Base-by-base conservation (phyloP, 352 stramenopile genomes). In the Peronospora farinosa region DNA sequence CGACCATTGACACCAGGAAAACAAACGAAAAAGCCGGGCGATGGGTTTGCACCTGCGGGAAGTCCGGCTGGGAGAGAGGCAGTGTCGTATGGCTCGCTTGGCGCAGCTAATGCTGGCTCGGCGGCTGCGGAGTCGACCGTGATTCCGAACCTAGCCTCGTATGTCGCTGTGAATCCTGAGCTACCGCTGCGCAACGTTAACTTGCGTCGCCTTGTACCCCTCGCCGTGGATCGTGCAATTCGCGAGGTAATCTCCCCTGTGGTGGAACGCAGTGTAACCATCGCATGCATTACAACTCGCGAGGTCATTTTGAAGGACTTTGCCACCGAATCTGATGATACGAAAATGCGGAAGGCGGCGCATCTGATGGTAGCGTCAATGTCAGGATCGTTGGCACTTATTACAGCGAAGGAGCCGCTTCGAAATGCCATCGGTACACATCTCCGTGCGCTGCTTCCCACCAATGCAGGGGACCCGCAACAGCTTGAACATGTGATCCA, bases 221-320 rank as follows among this genome's bases (percentile, higher is more conserved):
- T 99, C 37, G 96, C 96, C 6, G 93, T 99, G 27, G 96, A 99
- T 65, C 81, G 95, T 45, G 96, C 96, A 5, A 99, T 99, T 68
- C 87, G 96, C 35, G 96, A 99, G 72, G 97, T 99, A 19, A 99
- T 99, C 47, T 96, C 97, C 59, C 94, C 96, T 6, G 96, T 99
- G 17, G 96, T 99, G 15, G 96, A 99, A 69, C 91, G 96, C 40
- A 98, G 92, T 61, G 96, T 99, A 16, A 98, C 94, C 5, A 99
- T 99, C 68, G 97, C 96, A 30, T 98, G 94, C 65, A 98, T 98
- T 54, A 99, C 97, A 6, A 97, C 95, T 17, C 80, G 83, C 28
- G 95, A 98, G 62, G 89, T 99, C 42, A 94, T 99, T n/a, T 75
- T 97, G 2, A 99, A 99, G 64, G 97, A 99, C 60, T 99, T 99